A percentile compares a stretch with the other conserved stretches of the same genome.
Evolutionary conservation across 1,284 basidiomycete species (phyloP).

Genomic region (Meripilus lineatus): DNA sequence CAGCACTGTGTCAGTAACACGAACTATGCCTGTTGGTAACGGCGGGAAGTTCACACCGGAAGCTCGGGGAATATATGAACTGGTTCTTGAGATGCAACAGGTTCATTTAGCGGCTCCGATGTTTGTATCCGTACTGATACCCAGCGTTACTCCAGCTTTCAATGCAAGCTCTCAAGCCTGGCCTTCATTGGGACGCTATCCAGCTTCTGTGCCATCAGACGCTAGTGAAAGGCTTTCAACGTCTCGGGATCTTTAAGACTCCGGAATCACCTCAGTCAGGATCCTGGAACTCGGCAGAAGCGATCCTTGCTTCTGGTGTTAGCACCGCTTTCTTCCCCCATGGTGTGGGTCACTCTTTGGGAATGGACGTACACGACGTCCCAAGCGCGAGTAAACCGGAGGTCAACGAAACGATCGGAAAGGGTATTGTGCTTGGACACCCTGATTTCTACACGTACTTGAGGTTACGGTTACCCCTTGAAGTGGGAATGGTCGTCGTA

Average conservation of each 20-base stretch:
- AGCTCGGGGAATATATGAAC: conserved; percentile 75
- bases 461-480: conserved; percentile 67
- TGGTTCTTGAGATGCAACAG: conserved; percentile 86
- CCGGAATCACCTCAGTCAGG: conserved; percentile 40
- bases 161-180: conserved; percentile 61
- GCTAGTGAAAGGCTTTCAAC: conserved; percentile 74
- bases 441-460: conserved; percentile 74
- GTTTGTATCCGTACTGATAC: not conserved
- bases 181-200: conserved; percentile 81
- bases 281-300: conserved; percentile 57
- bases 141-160: conserved; percentile 42
- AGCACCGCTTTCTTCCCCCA: conserved; percentile 89
- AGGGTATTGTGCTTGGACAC: conserved; percentile 42
- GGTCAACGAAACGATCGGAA: conserved; percentile 43
- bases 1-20: conserved; percentile 44
- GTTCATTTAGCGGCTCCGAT: conserved; percentile 29
- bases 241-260: conserved; percentile 80
- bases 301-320: conserved; percentile 70
- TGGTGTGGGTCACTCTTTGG: conserved; percentile 84
- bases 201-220: conserved; percentile 79
- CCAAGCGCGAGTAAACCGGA: conserved; percentile 67
- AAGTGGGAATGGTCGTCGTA: conserved; percentile 80
- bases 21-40: conserved; percentile 87
- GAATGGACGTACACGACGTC: conserved; percentile 87
- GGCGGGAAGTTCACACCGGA: conserved; percentile 81